Conservation (phyloP, 768 basidiomycete genomes). For the Xerocomellus chrysenteron region DNA sequence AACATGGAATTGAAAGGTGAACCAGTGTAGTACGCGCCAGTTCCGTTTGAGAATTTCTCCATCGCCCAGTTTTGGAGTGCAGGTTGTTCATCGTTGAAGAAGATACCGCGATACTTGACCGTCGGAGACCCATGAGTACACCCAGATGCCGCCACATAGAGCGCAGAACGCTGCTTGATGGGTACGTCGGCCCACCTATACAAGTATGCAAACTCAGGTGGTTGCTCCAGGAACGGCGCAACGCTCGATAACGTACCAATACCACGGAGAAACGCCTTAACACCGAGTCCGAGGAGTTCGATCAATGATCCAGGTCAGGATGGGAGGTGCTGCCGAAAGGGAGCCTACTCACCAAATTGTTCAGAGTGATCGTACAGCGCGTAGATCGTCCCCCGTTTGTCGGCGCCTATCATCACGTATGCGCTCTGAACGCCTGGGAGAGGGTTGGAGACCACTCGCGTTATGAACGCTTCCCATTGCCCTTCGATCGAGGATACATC, state of each 20-base stretch:
- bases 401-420: background rate
- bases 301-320: background rate
- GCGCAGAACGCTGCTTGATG: background rate
- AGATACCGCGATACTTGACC: conserved; percentile 63
- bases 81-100: background rate
- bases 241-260: background rate
- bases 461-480: background rate
- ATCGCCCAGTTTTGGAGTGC: background rate
- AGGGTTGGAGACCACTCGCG: background rate
- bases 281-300: conserved; percentile 2
- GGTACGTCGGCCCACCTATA: background rate
- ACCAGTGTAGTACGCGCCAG: background rate
- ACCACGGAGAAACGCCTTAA: conserved; percentile 8
- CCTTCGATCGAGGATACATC: background rate
- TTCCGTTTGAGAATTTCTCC: background rate
- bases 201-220: background rate
- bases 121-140: conserved; percentile 33
- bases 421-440: background rate
- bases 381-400: conserved; percentile 1
- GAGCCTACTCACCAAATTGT: background rate
- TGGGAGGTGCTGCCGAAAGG: background rate
- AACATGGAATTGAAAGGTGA: background rate
- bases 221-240: background rate
- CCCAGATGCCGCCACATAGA: background rate
- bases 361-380: conserved; percentile 4